phyloP scores from a whole-genome alignment of 331 rosid genomes.

The Arachis monticola region DNA sequence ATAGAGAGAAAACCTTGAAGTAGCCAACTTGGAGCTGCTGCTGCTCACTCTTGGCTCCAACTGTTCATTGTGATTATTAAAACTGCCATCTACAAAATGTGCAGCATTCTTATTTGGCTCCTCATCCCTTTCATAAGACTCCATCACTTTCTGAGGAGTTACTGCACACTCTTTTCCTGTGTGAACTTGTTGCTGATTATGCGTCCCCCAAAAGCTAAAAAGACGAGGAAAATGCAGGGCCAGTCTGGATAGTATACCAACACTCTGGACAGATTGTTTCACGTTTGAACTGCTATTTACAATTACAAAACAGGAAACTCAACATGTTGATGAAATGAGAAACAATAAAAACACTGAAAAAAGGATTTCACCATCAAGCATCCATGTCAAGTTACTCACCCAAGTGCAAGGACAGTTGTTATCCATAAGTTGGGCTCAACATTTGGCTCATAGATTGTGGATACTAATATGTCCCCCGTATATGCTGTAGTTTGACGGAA shows the following conservation, averaged over 20 bases:
- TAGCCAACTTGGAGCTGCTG: constrained; percentile 42
- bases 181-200: constrained; percentile 44
- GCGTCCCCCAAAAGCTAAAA: constrained; percentile 62
- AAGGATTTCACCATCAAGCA: constrained; percentile 24
- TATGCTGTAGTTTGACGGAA: constrained; percentile 74
- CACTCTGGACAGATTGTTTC: constrained; percentile 55
- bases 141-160: constrained; percentile 39
- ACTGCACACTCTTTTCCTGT: constrained; percentile 40
- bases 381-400: constrained; percentile 57
- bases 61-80: constrained; percentile 38
- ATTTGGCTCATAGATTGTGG: constrained; percentile 63
- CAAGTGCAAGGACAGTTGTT: constrained; percentile 74
- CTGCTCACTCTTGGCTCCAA: constrained; percentile 34
- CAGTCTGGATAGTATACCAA: constrained; percentile 69
- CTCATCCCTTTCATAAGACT: constrained; percentile 42
- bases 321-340: background rate
- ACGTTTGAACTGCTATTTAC: constrained; percentile 44
- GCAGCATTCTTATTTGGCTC: constrained; percentile 40
- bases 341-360: background rate
- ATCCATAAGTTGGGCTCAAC: constrained; percentile 75
- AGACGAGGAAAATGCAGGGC: constrained; percentile 78
- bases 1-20: constrained; percentile 57
- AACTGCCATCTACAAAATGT: constrained; percentile 44
- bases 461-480: constrained; percentile 61
- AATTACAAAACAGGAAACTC: too few relatives aligned